Evolutionary conservation across 257 asterid species (phyloP).

Genomic region (Petrea volubilis): DNA sequence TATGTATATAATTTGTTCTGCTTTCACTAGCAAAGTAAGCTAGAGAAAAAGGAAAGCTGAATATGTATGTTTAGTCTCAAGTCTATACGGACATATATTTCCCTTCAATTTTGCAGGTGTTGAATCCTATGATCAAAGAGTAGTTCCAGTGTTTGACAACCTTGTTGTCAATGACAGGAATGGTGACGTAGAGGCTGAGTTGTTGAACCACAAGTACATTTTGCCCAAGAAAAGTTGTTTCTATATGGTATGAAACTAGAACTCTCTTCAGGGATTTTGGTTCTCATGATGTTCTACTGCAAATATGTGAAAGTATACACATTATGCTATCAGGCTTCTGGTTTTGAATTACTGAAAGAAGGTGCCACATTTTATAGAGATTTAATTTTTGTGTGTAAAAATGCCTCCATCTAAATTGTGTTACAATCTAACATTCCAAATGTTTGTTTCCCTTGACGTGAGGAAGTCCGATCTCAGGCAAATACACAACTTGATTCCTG

Average conservation of each 20-base stretch:
- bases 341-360: not conserved
- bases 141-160: conserved; percentile 56
- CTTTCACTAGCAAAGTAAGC: not conserved
- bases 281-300: not conserved
- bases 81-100: not conserved
- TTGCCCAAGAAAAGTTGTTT: conserved; percentile 74
- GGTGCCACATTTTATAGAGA: conserved; percentile 3
- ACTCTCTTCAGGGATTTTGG: not conserved
- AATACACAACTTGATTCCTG: conserved; percentile 68
- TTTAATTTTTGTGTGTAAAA: not conserved
- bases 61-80: not conserved
- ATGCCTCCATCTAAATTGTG: conserved; percentile 1
- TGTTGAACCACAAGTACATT: conserved; percentile 55
- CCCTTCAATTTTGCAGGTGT: conserved; percentile 40
- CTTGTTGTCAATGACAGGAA: conserved; percentile 49
- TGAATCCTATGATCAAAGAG: conserved; percentile 28
- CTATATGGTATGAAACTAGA: conserved; percentile 57
- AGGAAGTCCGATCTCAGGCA: conserved; percentile 76
- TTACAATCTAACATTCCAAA: conserved; percentile 20
- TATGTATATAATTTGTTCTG: not conserved
- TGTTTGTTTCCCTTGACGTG: conserved; percentile 29
- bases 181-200: conserved; percentile 62
- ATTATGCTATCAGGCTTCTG: not conserved
- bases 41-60: not conserved
- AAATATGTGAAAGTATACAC: not conserved